A percentile compares a stretch with the other conserved stretches of the same genome.
Conservation (phyloP, 1,284 basidiomycete species). For the Microbotryum violaceum region DNA sequence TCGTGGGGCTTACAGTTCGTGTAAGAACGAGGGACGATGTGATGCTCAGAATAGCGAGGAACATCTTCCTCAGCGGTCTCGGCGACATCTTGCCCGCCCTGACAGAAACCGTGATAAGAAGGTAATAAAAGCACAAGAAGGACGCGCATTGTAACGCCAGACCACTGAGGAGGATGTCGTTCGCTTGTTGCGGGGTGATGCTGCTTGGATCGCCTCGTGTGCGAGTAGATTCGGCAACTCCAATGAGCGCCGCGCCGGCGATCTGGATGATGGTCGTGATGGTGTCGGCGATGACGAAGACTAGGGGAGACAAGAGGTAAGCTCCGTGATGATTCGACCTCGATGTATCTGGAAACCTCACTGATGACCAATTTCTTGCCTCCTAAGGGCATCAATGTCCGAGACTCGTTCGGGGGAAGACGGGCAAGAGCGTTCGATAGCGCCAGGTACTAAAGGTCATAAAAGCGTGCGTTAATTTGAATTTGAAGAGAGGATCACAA, state of each 20-base stretch:
- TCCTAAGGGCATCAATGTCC: slow-evolving; percentile 3
- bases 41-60: slow-evolving; percentile 32
- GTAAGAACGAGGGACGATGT: too few relatives aligned
- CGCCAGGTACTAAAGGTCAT: slow-evolving; percentile 33
- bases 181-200: slow-evolving; percentile 40
- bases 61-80: slow-evolving; percentile 24
- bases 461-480: slow-evolving; percentile 30
- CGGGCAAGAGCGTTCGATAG: slow-evolving; percentile 36
- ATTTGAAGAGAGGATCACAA: slow-evolving; percentile 21
- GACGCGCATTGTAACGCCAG: slow-evolving; percentile 40
- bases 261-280: slow-evolving; percentile 42
- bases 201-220: slow-evolving; percentile 31
- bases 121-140: neutral
- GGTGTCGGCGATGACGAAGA: slow-evolving; percentile 42
- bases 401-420: slow-evolving; percentile 3
- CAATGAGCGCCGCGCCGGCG: slow-evolving; percentile 44
- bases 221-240: slow-evolving; percentile 37
- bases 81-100: slow-evolving; percentile 7
- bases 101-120: slow-evolving; percentile 4
- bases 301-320: slow-evolving; percentile 8
- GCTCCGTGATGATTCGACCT: too few relatives aligned
- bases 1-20: too few relatives aligned
- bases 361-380: slow-evolving; percentile 6
- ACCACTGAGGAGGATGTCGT: slow-evolving; percentile 44
- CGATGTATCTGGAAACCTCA: neutral